Evolutionary conservation across 1,139 yeast genomes (phyloP).

Genomic region (Geotrichum klebahnii): DNA sequence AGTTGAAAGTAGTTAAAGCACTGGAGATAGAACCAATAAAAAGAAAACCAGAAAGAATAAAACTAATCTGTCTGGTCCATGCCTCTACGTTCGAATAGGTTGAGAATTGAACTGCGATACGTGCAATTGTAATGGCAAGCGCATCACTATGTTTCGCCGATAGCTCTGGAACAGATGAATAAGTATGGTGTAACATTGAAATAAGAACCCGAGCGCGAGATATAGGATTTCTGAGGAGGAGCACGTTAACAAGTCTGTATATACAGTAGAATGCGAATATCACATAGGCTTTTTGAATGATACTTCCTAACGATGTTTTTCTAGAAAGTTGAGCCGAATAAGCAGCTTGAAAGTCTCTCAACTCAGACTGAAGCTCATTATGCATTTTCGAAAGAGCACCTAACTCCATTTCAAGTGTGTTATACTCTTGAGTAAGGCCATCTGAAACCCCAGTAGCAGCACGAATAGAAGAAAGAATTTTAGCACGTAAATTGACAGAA

Average conservation of each 20-base stretch:
- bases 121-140: slow-evolving; percentile 58
- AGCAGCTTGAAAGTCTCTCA: slow-evolving; percentile 30
- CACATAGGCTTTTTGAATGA: slow-evolving; percentile 32
- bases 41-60: slow-evolving; percentile 59
- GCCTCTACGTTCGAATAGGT: slow-evolving; percentile 46
- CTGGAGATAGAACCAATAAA: slow-evolving; percentile 56
- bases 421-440: slow-evolving; percentile 58
- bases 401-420: slow-evolving; percentile 64
- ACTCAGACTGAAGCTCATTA: slow-evolving; percentile 36
- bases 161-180: background rate
- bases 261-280: slow-evolving; percentile 59
- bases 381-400: slow-evolving; percentile 52
- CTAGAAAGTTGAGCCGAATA: slow-evolving; percentile 32
- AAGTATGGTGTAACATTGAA: background rate
- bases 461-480: slow-evolving; percentile 30
- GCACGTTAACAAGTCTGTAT: slow-evolving; percentile 53
- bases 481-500: slow-evolving; percentile 32
- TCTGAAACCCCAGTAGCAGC: slow-evolving; percentile 27
- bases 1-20: slow-evolving; percentile 34
- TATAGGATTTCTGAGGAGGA: slow-evolving; percentile 35
- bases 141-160: slow-evolving; percentile 29
- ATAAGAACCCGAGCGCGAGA: slow-evolving; percentile 16
- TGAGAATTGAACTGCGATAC: slow-evolving; percentile 30
- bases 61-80: slow-evolving; percentile 59
- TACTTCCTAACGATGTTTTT: slow-evolving; percentile 36